These are phyloP conservation scores for Botrytis sinoallii DNA, from an alignment of 2,329 filamentous ascomycete species.

Conservation along the genomic window DNA sequence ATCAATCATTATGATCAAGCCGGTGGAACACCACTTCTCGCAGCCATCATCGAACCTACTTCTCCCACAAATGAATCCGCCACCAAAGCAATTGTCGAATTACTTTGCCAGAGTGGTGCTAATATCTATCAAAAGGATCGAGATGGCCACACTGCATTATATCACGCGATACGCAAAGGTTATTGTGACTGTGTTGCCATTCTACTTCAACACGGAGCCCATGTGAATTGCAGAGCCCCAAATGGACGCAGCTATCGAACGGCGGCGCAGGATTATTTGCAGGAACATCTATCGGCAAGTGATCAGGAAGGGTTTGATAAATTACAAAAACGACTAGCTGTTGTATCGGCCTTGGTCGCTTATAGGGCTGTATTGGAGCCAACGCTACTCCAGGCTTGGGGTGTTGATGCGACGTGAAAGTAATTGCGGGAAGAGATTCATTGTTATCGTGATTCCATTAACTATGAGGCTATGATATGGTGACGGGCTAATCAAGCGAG, in stretches of 20 bases:
- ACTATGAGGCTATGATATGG: too few species aligned
- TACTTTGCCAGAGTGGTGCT: not conserved
- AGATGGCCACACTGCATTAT: conserved; percentile 10
- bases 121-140: conserved; percentile 14
- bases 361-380: conserved; percentile 2
- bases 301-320: conserved; percentile 8
- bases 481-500: not conserved
- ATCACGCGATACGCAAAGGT: conserved; percentile 13
- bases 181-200: conserved; percentile 16
- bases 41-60: not conserved
- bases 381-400: not conserved
- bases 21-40: conserved; percentile 14
- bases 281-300: not conserved
- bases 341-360: conserved; percentile 3
- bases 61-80: conserved; percentile 1
- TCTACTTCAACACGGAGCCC: conserved; percentile 12
- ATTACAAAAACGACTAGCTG: not conserved
- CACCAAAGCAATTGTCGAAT: conserved; percentile 1
- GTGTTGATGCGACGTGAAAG: conserved; percentile 4
- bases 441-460: not conserved
- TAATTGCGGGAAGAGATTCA: not conserved
- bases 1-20: conserved; percentile 17
- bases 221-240: not conserved
- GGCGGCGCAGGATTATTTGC: conserved; percentile 3
- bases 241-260: conserved; percentile 12